A percentile compares a stretch with the other conserved stretches of the same genome.
These are phyloP conservation scores for Raddia guianensis DNA, from an alignment of 176 grass and related monocot species.

Conservation along the genomic window DNA sequence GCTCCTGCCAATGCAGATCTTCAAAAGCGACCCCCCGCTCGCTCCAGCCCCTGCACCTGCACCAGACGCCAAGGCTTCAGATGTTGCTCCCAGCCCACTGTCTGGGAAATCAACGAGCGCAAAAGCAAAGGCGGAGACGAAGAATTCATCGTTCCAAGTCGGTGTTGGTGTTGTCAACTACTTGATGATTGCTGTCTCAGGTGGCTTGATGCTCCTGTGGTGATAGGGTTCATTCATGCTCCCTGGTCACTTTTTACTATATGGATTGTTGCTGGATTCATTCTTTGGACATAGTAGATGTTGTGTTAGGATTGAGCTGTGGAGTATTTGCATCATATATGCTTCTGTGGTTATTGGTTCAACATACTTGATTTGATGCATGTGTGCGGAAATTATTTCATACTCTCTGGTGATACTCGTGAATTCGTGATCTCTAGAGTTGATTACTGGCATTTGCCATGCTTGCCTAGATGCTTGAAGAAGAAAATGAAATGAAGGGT, in stretches of 20 bases:
- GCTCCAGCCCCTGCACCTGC: constrained; percentile 74
- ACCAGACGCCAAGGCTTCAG: constrained; percentile 65
- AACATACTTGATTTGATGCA: constrained; percentile 40
- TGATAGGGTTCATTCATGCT: constrained; percentile 39
- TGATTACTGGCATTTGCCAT: background rate
- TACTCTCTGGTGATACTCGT: background rate
- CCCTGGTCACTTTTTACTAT: constrained; percentile 28
- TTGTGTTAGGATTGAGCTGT: constrained; percentile 46
- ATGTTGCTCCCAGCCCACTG: constrained; percentile 44
- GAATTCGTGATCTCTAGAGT: background rate
- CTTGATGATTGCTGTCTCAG: constrained; percentile 44
- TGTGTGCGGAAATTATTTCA: constrained; percentile 41
- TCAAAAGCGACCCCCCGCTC: constrained; percentile 69
- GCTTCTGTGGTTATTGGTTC: constrained; percentile 33
- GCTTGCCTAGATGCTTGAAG: background rate
- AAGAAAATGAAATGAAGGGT: background rate
- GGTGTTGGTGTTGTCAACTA: constrained; percentile 29
- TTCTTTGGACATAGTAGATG: constrained; percentile 79
- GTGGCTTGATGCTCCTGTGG: constrained; percentile 55
- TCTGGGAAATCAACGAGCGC: constrained; percentile 28
- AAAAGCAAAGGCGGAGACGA: constrained; percentile 37
- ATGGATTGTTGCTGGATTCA: constrained; percentile 60
- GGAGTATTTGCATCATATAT: constrained; percentile 47
- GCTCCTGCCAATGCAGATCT: constrained; percentile 83
- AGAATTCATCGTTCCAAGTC: constrained; percentile 31